Evolutionary conservation across 805 yeast genomes (phyloP).

Genomic region (Ogataea neopini): DNA sequence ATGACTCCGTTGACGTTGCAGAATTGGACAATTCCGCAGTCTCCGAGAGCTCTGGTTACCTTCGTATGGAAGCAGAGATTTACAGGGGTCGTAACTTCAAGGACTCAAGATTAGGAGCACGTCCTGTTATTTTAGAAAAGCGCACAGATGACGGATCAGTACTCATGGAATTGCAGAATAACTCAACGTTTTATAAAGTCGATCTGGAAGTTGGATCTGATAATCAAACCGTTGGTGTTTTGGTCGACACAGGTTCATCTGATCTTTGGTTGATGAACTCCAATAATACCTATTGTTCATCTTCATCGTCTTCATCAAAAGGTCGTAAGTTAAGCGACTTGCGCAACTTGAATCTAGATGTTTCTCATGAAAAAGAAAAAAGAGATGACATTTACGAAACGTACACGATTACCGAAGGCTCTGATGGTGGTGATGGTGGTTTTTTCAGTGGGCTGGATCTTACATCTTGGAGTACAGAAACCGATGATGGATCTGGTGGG

Average conservation of each 20-base stretch:
- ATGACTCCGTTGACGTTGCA: no score
- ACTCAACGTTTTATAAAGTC: constrained; percentile 46
- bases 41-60: not conserved
- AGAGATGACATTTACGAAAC: not conserved
- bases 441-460: not conserved
- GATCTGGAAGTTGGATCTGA: constrained; percentile 57
- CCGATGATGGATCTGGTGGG: not conserved
- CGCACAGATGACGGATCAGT: constrained; percentile 31
- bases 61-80: constrained; percentile 23
- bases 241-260: constrained; percentile 77
- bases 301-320: constrained; percentile 2
- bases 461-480: no score
- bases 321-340: not conserved
- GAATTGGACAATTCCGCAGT: not conserved
- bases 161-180: constrained; percentile 39
- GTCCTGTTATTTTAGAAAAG: constrained; percentile 26
- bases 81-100: constrained; percentile 21
- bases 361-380: not conserved
- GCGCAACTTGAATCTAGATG: constrained; percentile 2
- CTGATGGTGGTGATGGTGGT: not conserved
- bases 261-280: constrained; percentile 66
- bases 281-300: constrained; percentile 47
- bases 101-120: constrained; percentile 14
- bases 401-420: not conserved
- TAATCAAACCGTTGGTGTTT: constrained; percentile 51